Evolutionary conservation across 768 basidiomycete genomes (phyloP).

Genomic region (Termitomyces sp.): DNA sequence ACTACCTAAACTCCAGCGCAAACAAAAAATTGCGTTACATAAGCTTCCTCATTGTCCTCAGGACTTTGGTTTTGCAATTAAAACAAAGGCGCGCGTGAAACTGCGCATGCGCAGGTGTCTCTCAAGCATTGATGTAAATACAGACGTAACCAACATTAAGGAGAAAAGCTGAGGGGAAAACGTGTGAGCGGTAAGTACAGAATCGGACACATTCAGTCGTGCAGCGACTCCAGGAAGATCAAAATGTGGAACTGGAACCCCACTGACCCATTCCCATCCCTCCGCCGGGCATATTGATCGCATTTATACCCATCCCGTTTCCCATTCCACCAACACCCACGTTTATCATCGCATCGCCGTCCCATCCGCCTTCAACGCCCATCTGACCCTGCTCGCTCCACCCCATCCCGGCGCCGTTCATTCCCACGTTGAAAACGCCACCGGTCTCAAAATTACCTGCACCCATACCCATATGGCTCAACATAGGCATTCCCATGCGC

Average conservation of each 20-base stretch:
- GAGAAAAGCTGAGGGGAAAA: neutral
- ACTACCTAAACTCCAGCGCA: neutral
- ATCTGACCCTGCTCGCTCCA: conserved; percentile 30
- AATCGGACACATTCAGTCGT: neutral
- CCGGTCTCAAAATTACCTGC: conserved; percentile 17
- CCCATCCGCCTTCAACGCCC: conserved; percentile 26
- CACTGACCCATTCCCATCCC: conserved; percentile 40
- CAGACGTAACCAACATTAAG: neutral
- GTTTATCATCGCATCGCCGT: conserved; percentile 29
- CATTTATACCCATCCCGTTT: conserved; percentile 38
- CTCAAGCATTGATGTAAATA: neutral
- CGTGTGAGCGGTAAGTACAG: neutral
- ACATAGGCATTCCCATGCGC: conserved; percentile 23
- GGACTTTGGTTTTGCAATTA: too few relatives aligned
- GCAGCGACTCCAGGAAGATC: neutral
- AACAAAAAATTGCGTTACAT: conserved; percentile 13
- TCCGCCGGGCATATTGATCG: conserved; percentile 27
- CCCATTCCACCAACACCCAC: conserved; percentile 32
- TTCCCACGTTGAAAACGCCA: conserved; percentile 27
- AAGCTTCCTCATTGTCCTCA: conserved; percentile 6
- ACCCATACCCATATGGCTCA: conserved; percentile 22
- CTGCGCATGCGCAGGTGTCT: too few relatives aligned
- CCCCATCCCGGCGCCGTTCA: conserved; percentile 28
- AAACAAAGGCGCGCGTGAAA: neutral
- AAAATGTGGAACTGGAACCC: conserved; percentile 16